A percentile compares a stretch with the other conserved stretches of the same genome.
These are phyloP conservation scores for Yamadazyma phyllophila DNA, from an alignment of 805 yeast genomes.

Conservation along the genomic window DNA sequence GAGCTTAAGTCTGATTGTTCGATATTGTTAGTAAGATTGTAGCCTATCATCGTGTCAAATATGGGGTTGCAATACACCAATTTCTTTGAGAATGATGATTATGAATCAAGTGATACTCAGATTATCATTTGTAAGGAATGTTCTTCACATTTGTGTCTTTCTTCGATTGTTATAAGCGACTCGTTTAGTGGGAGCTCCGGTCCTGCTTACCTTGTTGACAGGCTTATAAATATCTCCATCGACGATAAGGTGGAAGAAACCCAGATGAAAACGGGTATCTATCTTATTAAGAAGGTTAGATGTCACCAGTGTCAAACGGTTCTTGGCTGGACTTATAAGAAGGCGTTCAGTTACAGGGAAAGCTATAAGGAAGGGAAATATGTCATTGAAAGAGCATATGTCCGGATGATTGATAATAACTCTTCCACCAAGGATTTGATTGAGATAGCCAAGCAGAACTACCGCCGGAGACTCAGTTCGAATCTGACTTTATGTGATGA, in stretches of 20 bases:
- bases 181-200: conserved; percentile 41
- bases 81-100: conserved; percentile 36
- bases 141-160: conserved; percentile 39
- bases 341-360: conserved; percentile 34
- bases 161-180: conserved; percentile 35
- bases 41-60: not conserved
- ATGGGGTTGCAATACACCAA: conserved; percentile 43
- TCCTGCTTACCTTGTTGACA: conserved; percentile 40
- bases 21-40: not conserved
- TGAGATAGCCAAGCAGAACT: conserved; percentile 27
- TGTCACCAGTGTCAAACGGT: conserved; percentile 38
- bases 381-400: conserved; percentile 39
- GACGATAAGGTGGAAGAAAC: conserved; percentile 30
- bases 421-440: conserved; percentile 30
- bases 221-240: conserved; percentile 31
- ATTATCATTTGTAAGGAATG: conserved; percentile 42
- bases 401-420: conserved; percentile 34
- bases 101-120: conserved; percentile 36
- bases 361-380: conserved; percentile 44
- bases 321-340: conserved; percentile 43
- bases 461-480: conserved; percentile 18
- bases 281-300: conserved; percentile 33
- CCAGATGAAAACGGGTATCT: conserved; percentile 39
- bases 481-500: conserved; percentile 18
- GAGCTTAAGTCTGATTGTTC: not conserved